These are phyloP conservation scores for Coemansia sp. DNA, from an alignment of 192 early-diverging fungal species.

Conservation along the genomic window DNA sequence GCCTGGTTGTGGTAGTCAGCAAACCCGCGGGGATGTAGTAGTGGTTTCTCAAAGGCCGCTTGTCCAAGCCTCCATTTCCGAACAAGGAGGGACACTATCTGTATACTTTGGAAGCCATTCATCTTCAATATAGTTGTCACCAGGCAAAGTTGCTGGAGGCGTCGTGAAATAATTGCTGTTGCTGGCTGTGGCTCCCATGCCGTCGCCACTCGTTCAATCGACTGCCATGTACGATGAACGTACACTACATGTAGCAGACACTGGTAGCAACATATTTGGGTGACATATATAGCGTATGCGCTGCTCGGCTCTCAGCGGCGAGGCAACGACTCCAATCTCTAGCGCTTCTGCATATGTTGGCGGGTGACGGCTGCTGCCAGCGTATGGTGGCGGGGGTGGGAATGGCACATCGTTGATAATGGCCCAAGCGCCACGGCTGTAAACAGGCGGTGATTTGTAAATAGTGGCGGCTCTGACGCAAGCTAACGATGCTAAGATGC, in stretches of 20 bases:
- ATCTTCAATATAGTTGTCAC: neutral
- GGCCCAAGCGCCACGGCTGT: constrained; percentile 48
- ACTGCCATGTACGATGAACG: neutral
- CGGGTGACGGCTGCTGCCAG: constrained; percentile 44
- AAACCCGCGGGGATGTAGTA: constrained; percentile 26
- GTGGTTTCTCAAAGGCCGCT: constrained; percentile 47
- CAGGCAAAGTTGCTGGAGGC: neutral
- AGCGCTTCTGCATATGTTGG: constrained; percentile 48
- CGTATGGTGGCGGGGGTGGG: constrained; percentile 50
- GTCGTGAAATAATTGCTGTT: neutral
- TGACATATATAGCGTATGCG: constrained; percentile 16
- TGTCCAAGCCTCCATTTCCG: constrained; percentile 41
- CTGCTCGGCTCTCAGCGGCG: constrained; percentile 47
- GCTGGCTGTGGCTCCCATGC: constrained; percentile 18
- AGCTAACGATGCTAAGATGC: constrained; percentile 28
- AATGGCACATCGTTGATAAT: constrained; percentile 56
- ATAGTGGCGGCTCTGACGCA: constrained; percentile 32
- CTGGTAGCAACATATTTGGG: neutral
- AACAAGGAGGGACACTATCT: constrained; percentile 32
- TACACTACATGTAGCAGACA: constrained; percentile 20
- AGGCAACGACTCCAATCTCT: constrained; percentile 54
- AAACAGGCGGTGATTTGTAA: constrained; percentile 26
- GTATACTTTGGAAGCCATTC: constrained; percentile 27
- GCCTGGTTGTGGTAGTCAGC: neutral
- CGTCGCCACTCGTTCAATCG: neutral